Conservation (phyloP, 441 rosid species). For the Macaranga tanarius region DNA sequence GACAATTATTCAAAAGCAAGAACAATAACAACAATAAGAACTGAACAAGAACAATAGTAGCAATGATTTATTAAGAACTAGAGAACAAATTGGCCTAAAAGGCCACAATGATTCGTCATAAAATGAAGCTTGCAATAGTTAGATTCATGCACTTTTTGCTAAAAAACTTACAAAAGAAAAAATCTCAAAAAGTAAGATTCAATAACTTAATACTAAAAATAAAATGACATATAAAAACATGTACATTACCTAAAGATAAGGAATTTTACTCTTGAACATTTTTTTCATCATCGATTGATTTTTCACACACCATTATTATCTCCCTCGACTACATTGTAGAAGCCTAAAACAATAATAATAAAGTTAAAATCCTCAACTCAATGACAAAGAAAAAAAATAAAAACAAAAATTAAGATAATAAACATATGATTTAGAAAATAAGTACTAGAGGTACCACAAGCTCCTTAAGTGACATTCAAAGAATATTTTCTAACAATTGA, state of each 20-base stretch:
- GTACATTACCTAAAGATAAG: slow-evolving; percentile 68
- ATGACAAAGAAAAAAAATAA: too few relatives aligned
- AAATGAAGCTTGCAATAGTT: too few relatives aligned
- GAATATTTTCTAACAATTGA: slow-evolving; percentile 89
- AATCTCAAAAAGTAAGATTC: background rate
- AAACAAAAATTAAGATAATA: slow-evolving; percentile 9
- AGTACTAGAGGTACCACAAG: slow-evolving; percentile 56
- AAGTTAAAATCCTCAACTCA: background rate
- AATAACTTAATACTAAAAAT: background rate
- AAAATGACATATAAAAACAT: background rate
- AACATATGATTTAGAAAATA: background rate
- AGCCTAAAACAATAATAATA: slow-evolving; percentile 39
- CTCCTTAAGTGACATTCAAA: slow-evolving; percentile 79
- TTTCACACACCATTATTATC: slow-evolving; percentile 76
- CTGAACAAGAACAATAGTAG: too few relatives aligned
- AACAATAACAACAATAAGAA: too few relatives aligned
- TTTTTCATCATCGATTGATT: slow-evolving; percentile 61
- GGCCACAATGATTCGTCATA: too few relatives aligned
- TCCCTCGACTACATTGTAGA: slow-evolving; percentile 79
- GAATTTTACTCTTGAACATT: slow-evolving; percentile 64
- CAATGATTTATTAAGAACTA: too few relatives aligned
- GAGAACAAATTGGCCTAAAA: too few relatives aligned
- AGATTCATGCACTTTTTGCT: too few relatives aligned
- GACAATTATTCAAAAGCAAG: too few relatives aligned
- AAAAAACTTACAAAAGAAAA: background rate